Percentiles rank a stretch among this genome's conserved stretches.
Conservation (phyloP, 2,329 filamentous ascomycete genomes). For the Trichoderma asperellum region DNA sequence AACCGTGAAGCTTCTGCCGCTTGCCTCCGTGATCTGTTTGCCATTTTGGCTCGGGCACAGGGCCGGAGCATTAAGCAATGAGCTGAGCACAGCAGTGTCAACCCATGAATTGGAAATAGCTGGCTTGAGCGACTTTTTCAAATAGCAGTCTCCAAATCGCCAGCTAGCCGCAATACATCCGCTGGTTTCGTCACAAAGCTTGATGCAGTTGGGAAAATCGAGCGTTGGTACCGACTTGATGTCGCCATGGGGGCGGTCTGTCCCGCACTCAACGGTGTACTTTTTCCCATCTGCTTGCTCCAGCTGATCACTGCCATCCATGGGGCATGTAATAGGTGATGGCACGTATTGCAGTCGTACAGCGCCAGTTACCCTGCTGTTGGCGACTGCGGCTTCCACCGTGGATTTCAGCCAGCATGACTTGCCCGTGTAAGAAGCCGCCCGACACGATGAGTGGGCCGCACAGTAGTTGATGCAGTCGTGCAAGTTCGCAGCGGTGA, state of each 20-base stretch:
- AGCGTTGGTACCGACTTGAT: not conserved
- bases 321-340: not conserved
- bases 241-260: constrained; percentile 1
- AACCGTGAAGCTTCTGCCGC: constrained; percentile 5
- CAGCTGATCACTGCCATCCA: not conserved
- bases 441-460: not conserved
- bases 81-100: constrained; percentile 7
- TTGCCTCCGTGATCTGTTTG: constrained; percentile 6
- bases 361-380: constrained; percentile 1
- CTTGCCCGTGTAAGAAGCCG: constrained; percentile 10
- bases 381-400: not conserved
- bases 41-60: constrained; percentile 1
- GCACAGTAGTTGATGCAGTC: constrained; percentile 17
- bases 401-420: constrained; percentile 13
- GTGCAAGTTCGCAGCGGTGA: not conserved
- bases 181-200: not conserved
- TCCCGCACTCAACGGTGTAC: constrained; percentile 4
- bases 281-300: not conserved
- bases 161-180: constrained; percentile 12
- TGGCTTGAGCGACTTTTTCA: constrained; percentile 1
- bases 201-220: constrained; percentile 13
- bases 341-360: constrained; percentile 2
- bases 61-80: not conserved
- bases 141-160: constrained; percentile 1
- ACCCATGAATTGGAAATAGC: not conserved